phyloP scores from a whole-genome alignment of 75 land plant genomes.

The Isoetes taiwanensis region DNA sequence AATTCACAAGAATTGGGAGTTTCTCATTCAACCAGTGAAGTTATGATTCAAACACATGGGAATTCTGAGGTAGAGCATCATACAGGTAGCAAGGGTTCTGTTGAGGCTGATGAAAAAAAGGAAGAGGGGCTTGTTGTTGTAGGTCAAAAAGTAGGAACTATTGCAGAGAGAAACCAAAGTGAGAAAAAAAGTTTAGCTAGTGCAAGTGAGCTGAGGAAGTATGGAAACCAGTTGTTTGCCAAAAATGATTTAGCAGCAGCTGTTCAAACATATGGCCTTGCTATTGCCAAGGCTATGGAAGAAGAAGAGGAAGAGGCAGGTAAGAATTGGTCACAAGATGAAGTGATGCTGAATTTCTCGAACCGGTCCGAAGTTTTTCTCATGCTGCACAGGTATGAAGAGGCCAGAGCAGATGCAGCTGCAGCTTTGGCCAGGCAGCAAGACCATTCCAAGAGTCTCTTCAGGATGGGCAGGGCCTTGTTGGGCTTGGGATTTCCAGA shows the following conservation, averaged over 20 bases:
- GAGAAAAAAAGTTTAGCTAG: background rate
- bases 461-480: constrained; percentile 19
- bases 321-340: no score
- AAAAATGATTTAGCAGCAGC: constrained; percentile 12
- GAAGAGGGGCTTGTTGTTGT: background rate
- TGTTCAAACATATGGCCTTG: constrained; percentile 9
- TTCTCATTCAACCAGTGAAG: no score
- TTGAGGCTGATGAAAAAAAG: background rate
- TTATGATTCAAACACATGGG: background rate
- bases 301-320: background rate
- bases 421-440: constrained; percentile 2
- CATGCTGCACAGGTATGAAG: constrained; percentile 4
- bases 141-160: background rate
- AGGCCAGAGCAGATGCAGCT: constrained; percentile 14
- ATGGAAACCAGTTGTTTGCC: constrained; percentile 14
- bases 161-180: background rate
- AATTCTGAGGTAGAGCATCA: constrained; percentile 7
- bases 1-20: no score
- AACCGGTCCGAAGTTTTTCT: constrained; percentile 10
- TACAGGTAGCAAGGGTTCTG: no score
- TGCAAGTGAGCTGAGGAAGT: constrained; percentile 6
- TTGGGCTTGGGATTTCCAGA: no score
- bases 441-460: constrained; percentile 11
- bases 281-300: constrained; percentile 8
- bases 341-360: background rate